Conservation (phyloP, 1,139 yeast species). For the Suhomyces bokatorum region DNA sequence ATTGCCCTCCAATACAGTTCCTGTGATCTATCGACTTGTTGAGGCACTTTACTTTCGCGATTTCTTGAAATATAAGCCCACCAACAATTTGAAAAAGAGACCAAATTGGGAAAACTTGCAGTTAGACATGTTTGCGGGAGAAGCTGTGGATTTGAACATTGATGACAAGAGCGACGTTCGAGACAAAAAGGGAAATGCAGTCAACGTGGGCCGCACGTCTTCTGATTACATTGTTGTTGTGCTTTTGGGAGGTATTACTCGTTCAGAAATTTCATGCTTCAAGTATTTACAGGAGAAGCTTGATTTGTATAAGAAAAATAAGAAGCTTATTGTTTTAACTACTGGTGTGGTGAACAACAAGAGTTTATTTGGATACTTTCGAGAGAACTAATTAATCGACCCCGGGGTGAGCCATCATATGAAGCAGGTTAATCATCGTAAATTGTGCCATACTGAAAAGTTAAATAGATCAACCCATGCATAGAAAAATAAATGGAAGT, state of each 20-base stretch:
- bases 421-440: too few species aligned
- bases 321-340: conserved; percentile 53
- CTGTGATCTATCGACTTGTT: conserved; percentile 48
- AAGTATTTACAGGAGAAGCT: conserved; percentile 51
- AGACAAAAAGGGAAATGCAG: conserved; percentile 17
- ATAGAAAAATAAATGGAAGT: too few species aligned
- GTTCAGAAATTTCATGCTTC: conserved; percentile 71
- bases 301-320: conserved; percentile 30
- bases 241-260: conserved; percentile 76
- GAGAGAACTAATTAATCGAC: neutral
- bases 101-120: conserved; percentile 49
- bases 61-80: conserved; percentile 45
- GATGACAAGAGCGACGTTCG: conserved; percentile 31
- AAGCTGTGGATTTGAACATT: conserved; percentile 36
- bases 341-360: conserved; percentile 47
- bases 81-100: conserved; percentile 38
- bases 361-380: conserved; percentile 4
- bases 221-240: conserved; percentile 50
- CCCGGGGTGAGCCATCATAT: too few species aligned
- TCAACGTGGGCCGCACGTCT: neutral
- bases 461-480: too few species aligned
- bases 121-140: conserved; percentile 43
- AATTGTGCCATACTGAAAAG: neutral
- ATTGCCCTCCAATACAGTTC: conserved; percentile 54
- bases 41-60: conserved; percentile 52